These are phyloP conservation scores for Starmerella floris DNA, from an alignment of 805 yeast genomes.

Conservation along the genomic window DNA sequence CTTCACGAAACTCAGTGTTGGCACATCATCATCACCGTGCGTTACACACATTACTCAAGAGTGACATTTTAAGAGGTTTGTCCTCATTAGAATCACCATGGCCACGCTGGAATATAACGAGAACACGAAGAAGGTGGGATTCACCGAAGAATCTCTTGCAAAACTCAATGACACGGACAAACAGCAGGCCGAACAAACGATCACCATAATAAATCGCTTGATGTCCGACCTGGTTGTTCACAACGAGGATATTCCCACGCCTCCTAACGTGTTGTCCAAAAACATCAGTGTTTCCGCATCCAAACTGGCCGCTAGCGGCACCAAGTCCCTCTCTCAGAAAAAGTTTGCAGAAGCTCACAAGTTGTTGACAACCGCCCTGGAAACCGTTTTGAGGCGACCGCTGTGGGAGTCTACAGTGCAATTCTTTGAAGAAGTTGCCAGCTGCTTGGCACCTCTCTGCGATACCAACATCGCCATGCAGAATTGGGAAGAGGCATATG, in stretches of 20 bases:
- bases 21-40: no score
- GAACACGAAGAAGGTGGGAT: slow-evolving; percentile 13
- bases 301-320: slow-evolving; percentile 28
- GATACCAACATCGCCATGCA: slow-evolving; percentile 29
- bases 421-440: slow-evolving; percentile 27
- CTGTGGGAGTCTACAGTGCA: slow-evolving; percentile 30
- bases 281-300: slow-evolving; percentile 24
- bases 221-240: slow-evolving; percentile 23
- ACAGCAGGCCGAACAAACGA: slow-evolving; percentile 15
- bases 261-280: slow-evolving; percentile 24
- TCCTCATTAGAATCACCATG: no score
- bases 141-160: slow-evolving; percentile 3
- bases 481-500: slow-evolving; percentile 30
- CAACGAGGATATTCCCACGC: slow-evolving; percentile 29
- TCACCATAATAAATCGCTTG: slow-evolving; percentile 23
- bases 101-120: slow-evolving; percentile 10
- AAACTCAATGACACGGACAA: slow-evolving; percentile 5
- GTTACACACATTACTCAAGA: no score
- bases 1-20: no score
- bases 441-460: slow-evolving; percentile 28
- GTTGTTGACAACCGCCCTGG: slow-evolving; percentile 29
- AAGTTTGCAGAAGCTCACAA: slow-evolving; percentile 28
- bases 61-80: no score
- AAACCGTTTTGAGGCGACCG: slow-evolving; percentile 30
- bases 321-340: slow-evolving; percentile 21